Base-by-base conservation (phyloP, 805 yeast species). In the Metschnikowia peoriensis region DNA sequence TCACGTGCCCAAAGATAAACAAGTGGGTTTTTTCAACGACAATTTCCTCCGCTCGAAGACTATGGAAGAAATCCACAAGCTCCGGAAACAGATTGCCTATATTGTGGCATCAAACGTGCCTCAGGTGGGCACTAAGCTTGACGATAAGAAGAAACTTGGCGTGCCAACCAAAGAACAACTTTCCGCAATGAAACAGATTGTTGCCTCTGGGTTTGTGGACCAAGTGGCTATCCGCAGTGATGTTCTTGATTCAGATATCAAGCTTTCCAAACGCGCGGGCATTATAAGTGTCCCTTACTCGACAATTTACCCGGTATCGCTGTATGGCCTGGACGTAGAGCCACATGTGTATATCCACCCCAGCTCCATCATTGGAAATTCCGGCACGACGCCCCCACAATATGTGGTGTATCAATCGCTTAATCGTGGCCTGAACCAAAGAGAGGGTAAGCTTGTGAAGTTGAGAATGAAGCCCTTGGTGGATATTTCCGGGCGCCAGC, bases 191-290 rank as follows among this genome's bases (percentile, higher is more conserved):
- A 92, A 90, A 63, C 99, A 94, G 69, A 92, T 94, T 84, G 76
- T 93, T 4, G 82, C 97, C 6, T 86, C 97, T 0, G 99, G 98
- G 0, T 94, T 88, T 62, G 78, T 94, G 39, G 99, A 94, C 67
- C 96, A 89, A 64, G 80, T 93, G 22, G 96, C 96, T 1, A 80
- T 89, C 14, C 77, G 98, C 55, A 92, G 89, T 1, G 97, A 92
- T 63, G 60, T 83, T 34, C 70, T 84, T 7, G 83, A 88, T 16
- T 74, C 84, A 1, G 96, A 88, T 16, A 75, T 83, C 7, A 74
- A 69, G 44, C 68, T 86, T 4, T 73, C 86, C 1, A 86, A 86
- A 55, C 84, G 79, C 47, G 73, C 86, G 5, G 75, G 71, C 41
- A 76, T 86, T 39, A 79, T 76, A 49, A 80, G 76, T 51, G 75